Base-by-base conservation (phyloP, 805 yeast species). In the Vanderwaltozyma tropicalis region DNA sequence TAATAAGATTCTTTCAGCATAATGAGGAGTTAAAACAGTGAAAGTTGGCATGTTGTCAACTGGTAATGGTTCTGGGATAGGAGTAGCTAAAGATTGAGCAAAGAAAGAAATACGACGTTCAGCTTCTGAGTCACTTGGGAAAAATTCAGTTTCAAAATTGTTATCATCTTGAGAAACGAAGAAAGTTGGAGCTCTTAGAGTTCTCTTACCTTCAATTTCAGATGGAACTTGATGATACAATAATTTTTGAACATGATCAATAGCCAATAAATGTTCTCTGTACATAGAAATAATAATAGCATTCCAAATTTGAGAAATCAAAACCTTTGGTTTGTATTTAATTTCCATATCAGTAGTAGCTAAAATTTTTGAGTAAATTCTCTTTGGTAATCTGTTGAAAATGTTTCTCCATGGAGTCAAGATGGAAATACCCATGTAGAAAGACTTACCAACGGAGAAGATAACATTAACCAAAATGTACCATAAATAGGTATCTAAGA, bases 1-100 rank as follows among this genome's bases (percentile, higher is more conserved):
- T 35, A 89, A 68, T 51, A 88, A 70, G 45, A 89, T 89, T 76
- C 87, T 89, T 68, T 89, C 98, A 47, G 92, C 72, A 66, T 89
- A 89, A 63, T 89, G 98, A 55, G 98, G 97, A 49, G 89, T 82
- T 63, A 89, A 70, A 17, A 92, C 97, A 28, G 98, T 88, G 64
- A 92, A 92, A 11, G 97, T 89, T 48, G 99, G 99, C 98, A 92
- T 92, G 72, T 89, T 89, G 66, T 92, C 98, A 50, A 94, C 97
- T 31, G 99, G 98, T 59, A 92, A 72, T 45, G 99, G 97, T 68
- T 92, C 98, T 46, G 96, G 95, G 53, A 92, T 88, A 51, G 98
- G 98, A 42, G 98, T 92, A 37, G 98, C 94, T 64, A 92, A 72
- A 10, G 97, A 88, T 67, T 92, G 98, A 42, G 99, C 99, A 69